These are phyloP conservation scores for Hyphopichia khmerensis DNA, from an alignment of 1,139 yeast genomes.

Conservation along the genomic window DNA sequence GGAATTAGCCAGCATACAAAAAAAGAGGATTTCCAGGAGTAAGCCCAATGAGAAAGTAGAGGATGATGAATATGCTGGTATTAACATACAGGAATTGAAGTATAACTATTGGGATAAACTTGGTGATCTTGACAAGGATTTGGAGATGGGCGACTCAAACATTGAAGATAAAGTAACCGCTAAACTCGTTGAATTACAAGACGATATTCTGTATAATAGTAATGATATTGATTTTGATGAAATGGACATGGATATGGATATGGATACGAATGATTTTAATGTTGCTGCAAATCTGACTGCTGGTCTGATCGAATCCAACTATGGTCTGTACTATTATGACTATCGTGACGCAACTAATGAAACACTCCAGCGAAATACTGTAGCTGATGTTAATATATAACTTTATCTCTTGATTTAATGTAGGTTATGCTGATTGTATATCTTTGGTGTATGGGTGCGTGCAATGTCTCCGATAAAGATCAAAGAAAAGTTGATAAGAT, in stretches of 20 bases:
- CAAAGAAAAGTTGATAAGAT: too few relatives aligned
- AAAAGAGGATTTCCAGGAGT: slow-evolving; percentile 2
- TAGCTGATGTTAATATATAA: not conserved
- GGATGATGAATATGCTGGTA: slow-evolving; percentile 16
- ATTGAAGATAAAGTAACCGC: slow-evolving; percentile 11
- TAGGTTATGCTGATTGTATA: too few relatives aligned
- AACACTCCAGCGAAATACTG: not conserved
- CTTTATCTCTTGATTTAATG: too few relatives aligned
- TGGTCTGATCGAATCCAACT: slow-evolving; percentile 17
- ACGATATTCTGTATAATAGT: not conserved
- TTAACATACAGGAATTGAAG: slow-evolving; percentile 19
- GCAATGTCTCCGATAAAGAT: too few relatives aligned
- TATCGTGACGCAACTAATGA: not conserved
- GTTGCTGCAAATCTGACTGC: slow-evolving; percentile 1
- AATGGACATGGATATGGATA: slow-evolving; percentile 7
- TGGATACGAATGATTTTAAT: too few relatives aligned
- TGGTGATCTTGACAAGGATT: slow-evolving; percentile 21
- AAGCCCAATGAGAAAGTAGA: slow-evolving; percentile 4
- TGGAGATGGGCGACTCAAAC: slow-evolving; percentile 21
- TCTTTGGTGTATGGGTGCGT: too few relatives aligned
- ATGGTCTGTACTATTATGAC: slow-evolving; percentile 21
- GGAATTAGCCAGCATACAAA: slow-evolving; percentile 19
- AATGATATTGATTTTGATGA: slow-evolving; percentile 3
- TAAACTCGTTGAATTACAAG: slow-evolving; percentile 3
- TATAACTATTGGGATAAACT: slow-evolving; percentile 41